Conservation (phyloP, 148 eudicot species). For the Heliamphora exappendiculata region DNA sequence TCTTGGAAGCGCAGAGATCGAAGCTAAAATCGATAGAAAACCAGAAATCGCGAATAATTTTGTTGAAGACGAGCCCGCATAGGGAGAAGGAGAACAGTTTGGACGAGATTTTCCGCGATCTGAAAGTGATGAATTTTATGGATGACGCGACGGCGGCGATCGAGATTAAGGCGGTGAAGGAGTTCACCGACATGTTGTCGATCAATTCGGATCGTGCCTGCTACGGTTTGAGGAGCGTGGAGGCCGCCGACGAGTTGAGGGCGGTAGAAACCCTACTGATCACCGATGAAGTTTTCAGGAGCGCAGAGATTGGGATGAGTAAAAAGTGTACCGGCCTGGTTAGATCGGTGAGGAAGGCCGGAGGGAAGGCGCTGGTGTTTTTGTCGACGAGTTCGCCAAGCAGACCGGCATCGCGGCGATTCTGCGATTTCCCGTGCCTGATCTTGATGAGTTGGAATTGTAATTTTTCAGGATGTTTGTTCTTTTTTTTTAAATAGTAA, state of each 20-base stretch:
- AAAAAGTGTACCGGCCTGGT: constrained; percentile 7
- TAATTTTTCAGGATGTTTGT: no score
- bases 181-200: constrained; percentile 3
- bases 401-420: constrained; percentile 12
- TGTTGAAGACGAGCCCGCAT: not conserved
- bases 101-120: constrained; percentile 5
- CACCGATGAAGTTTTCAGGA: constrained; percentile 10
- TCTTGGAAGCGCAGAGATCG: not conserved
- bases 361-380: constrained; percentile 12
- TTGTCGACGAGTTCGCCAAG: constrained; percentile 5
- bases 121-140: not conserved
- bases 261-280: constrained; percentile 14
- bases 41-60: not conserved
- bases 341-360: constrained; percentile 11
- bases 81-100: not conserved
- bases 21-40: not conserved
- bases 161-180: constrained; percentile 2
- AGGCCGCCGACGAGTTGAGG: constrained; percentile 3
- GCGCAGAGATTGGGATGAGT: constrained; percentile 5
- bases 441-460: constrained; percentile 4
- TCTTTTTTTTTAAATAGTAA: no score
- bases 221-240: constrained; percentile 14
- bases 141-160: not conserved
- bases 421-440: constrained; percentile 17
- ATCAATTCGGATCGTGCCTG: constrained; percentile 7